These are phyloP conservation scores for Trichophyton benhamiae DNA, from an alignment of 2,329 filamentous ascomycete species.

Conservation along the genomic window DNA sequence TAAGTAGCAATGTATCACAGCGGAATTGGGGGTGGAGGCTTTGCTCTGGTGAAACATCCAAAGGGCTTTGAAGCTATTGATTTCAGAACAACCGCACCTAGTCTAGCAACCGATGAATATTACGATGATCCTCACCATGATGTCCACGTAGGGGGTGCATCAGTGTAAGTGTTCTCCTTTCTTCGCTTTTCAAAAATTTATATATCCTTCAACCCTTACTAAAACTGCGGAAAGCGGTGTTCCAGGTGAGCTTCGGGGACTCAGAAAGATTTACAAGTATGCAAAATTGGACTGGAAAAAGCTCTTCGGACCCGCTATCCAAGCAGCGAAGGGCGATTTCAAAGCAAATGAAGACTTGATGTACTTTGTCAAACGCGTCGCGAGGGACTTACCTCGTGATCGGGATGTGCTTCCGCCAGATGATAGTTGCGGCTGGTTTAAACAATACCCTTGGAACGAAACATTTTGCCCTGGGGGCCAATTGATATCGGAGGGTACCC, in stretches of 20 bases:
- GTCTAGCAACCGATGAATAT: background rate
- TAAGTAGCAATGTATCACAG: slow-evolving; percentile 55
- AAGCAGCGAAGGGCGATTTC: slow-evolving; percentile 42
- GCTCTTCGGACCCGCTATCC: slow-evolving; percentile 60
- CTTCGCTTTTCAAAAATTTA: slow-evolving; percentile 51
- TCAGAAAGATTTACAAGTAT: slow-evolving; percentile 58
- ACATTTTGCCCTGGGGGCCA: slow-evolving; percentile 81
- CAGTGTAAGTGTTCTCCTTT: background rate
- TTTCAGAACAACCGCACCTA: slow-evolving; percentile 74
- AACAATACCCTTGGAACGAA: slow-evolving; percentile 53
- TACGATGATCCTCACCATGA: background rate
- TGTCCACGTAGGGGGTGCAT: background rate
- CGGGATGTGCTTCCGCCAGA: too few relatives aligned
- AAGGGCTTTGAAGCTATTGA: slow-evolving; percentile 76
- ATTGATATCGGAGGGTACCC: slow-evolving; percentile 58
- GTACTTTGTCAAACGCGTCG: slow-evolving; percentile 53
- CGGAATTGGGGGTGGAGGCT: slow-evolving; percentile 82
- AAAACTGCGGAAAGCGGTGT: slow-evolving; percentile 36
- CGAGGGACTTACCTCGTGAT: slow-evolving; percentile 38
- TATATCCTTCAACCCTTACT: background rate
- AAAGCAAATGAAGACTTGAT: slow-evolving; percentile 59
- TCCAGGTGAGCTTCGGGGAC: slow-evolving; percentile 54
- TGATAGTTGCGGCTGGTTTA: background rate
- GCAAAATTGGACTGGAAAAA: slow-evolving; percentile 50
- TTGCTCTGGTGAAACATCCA: slow-evolving; percentile 56